These are phyloP conservation scores for Tolypocladium tropicale DNA, from an alignment of 2,329 filamentous ascomycete species.

Conservation along the genomic window DNA sequence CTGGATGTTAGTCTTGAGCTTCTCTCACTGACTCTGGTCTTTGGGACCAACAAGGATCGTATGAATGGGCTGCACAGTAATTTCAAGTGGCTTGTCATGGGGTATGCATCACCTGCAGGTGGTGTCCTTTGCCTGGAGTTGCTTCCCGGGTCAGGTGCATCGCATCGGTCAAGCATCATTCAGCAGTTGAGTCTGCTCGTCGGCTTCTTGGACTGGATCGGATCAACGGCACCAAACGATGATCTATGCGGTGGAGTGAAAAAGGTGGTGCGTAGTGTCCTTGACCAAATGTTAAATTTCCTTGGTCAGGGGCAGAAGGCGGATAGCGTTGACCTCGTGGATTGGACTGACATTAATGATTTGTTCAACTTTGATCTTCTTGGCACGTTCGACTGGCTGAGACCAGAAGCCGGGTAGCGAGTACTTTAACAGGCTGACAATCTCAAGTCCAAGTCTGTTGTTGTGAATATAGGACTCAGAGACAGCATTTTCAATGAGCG, in stretches of 20 bases:
- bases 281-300: slow-evolving; percentile 29
- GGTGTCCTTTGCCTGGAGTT: slow-evolving; percentile 40
- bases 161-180: slow-evolving; percentile 34
- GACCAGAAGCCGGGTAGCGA: no score
- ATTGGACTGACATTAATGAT: no score
- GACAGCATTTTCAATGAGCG: no score
- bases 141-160: slow-evolving; percentile 25
- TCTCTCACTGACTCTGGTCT: slow-evolving; percentile 30
- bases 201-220: slow-evolving; percentile 38
- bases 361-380: no score
- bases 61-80: slow-evolving; percentile 26
- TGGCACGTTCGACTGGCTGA: no score
- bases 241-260: slow-evolving; percentile 32
- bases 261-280: slow-evolving; percentile 34
- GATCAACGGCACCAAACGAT: slow-evolving; percentile 34
- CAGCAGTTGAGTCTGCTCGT: slow-evolving; percentile 39
- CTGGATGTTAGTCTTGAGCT: slow-evolving; percentile 34
- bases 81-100: slow-evolving; percentile 39
- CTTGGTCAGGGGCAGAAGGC: no score
- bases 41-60: slow-evolving; percentile 36
- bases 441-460: no score
- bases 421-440: no score
- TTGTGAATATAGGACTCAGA: no score
- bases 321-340: no score
- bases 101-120: slow-evolving; percentile 34